Evolutionary conservation across 2,329 filamentous ascomycete genomes (phyloP).

Genomic region (Rutstroemia sp.): DNA sequence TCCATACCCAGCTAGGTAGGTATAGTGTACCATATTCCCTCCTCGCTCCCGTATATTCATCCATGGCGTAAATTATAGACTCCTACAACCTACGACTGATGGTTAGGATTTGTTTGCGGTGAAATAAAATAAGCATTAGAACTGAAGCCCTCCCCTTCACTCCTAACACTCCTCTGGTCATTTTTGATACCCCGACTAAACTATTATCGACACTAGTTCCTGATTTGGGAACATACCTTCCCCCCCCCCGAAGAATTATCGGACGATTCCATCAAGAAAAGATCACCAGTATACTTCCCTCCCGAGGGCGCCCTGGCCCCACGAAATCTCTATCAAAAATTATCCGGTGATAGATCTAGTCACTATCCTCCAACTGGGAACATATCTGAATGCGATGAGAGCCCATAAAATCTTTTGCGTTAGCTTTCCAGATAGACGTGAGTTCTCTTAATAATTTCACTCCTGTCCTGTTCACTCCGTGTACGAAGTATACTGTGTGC

Average conservation of each 20-base stretch:
- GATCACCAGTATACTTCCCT: not conserved
- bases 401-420: not conserved
- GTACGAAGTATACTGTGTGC: not conserved
- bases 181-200: not conserved
- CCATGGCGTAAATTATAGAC: too few species aligned
- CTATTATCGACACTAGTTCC: not conserved
- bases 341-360: not conserved
- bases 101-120: not conserved
- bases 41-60: not conserved
- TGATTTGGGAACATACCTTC: too few species aligned
- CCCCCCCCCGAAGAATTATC: not conserved
- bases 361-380: not conserved
- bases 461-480: too few species aligned
- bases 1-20: not conserved
- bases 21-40: not conserved
- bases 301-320: not conserved
- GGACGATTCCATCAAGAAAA: not conserved
- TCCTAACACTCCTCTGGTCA: not conserved
- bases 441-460: too few species aligned
- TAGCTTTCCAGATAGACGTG: not conserved
- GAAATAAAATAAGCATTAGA: not conserved
- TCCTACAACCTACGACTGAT: not conserved
- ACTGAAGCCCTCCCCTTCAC: not conserved
- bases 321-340: not conserved
- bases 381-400: not conserved